Conservation (phyloP, 2,329 filamentous ascomycete genomes). For the Trichoderma aggressivum region DNA sequence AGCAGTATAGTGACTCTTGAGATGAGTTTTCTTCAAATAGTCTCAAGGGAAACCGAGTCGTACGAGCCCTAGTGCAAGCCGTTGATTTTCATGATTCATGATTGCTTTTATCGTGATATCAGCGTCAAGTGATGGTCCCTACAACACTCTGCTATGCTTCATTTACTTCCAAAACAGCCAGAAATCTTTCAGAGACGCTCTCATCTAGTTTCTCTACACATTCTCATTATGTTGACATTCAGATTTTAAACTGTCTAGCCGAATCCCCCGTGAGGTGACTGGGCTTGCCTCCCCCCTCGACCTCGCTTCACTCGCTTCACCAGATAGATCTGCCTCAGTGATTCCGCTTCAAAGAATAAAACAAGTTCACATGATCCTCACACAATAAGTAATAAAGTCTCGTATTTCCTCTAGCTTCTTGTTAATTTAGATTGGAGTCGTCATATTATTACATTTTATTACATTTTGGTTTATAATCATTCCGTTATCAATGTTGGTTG, state of each 20-base stretch:
- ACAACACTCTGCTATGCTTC: neutral
- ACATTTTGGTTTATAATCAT: neutral
- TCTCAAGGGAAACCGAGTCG: rapidly evolving
- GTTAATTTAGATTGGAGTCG: neutral
- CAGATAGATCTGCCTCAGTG: neutral
- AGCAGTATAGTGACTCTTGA: neutral
- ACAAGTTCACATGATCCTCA: neutral
- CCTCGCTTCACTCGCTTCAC: neutral
- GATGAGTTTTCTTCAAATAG: rapidly evolving
- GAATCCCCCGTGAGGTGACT: neutral
- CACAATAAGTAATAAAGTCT: neutral
- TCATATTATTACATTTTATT: no score
- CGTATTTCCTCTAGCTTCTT: neutral
- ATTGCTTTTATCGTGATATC: neutral
- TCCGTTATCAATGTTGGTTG: neutral
- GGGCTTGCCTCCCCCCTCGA: neutral
- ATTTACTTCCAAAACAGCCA: neutral
- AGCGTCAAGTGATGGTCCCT: no score
- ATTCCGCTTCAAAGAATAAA: no score
- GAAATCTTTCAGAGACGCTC: neutral
- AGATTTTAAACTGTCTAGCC: neutral
- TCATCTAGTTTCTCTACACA: neutral
- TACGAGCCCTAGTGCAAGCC: neutral
- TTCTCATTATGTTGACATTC: neutral
- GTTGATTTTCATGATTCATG: neutral